Evolutionary conservation across 2,329 filamentous ascomycete species (phyloP).

Genomic region (Capronia epimyces): DNA sequence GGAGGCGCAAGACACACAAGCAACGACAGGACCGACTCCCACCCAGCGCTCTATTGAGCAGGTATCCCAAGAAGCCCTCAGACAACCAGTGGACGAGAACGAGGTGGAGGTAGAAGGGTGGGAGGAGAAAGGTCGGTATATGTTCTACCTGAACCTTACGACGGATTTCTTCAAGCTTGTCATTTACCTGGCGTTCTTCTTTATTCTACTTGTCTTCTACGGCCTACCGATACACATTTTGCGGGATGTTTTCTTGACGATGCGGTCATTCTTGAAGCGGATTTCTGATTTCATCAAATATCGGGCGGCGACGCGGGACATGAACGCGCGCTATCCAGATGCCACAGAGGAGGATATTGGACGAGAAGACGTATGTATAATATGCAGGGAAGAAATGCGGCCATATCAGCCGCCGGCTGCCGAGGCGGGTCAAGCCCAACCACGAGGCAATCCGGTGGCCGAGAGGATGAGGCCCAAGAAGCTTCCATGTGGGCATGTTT

Average conservation of each 20-base stretch:
- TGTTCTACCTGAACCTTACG: slow-evolving; percentile 79
- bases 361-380: slow-evolving; percentile 91
- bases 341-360: slow-evolving; percentile 79
- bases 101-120: slow-evolving; percentile 93
- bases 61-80: slow-evolving; percentile 32
- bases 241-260: slow-evolving; percentile 88
- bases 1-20: slow-evolving; percentile 32
- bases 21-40: slow-evolving; percentile 9
- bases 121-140: slow-evolving; percentile 91
- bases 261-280: slow-evolving; percentile 82
- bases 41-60: slow-evolving; percentile 21
- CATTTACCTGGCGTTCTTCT: slow-evolving; percentile 88
- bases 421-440: slow-evolving; percentile 35
- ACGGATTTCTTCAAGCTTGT: slow-evolving; percentile 86
- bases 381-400: slow-evolving; percentile 93
- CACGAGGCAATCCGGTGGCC: slow-evolving; percentile 49
- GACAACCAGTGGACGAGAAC: slow-evolving; percentile 69
- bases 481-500: slow-evolving; percentile 88
- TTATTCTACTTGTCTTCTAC: slow-evolving; percentile 87
- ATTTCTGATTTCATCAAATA: slow-evolving; percentile 86
- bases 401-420: slow-evolving; percentile 58
- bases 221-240: slow-evolving; percentile 95
- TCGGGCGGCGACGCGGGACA: slow-evolving; percentile 83
- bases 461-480: slow-evolving; percentile 89
- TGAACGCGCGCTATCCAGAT: slow-evolving; percentile 86